These are phyloP conservation scores for Hemileia vastatrix DNA, from an alignment of 1,284 basidiomycete species.

Conservation along the genomic window DNA sequence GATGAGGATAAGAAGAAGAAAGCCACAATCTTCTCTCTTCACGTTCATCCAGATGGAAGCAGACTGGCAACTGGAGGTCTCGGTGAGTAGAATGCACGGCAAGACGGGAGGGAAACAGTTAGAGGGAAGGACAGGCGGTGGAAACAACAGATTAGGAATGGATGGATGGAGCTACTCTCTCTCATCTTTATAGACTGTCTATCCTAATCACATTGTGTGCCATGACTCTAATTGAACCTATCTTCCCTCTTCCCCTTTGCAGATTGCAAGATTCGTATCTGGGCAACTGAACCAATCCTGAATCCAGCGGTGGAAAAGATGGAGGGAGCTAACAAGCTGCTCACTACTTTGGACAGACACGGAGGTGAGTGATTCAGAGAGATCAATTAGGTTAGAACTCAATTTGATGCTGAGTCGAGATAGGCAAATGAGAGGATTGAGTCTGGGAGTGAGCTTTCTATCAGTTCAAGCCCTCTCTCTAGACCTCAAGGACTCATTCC, in stretches of 20 bases:
- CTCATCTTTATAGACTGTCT: no score
- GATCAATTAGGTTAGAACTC: background rate
- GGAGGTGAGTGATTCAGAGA: conserved; percentile 52
- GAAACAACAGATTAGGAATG: no score
- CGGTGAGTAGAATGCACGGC: no score
- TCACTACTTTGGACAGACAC: conserved; percentile 87
- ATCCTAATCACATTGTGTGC: no score
- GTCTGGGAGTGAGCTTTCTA: background rate
- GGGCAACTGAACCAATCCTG: conserved; percentile 88
- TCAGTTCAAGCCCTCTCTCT: no score
- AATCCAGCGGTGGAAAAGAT: conserved; percentile 61
- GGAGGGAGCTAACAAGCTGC: conserved; percentile 67
- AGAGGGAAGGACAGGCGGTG: no score
- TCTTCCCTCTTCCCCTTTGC: no score
- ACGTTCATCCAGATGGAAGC: conserved; percentile 89
- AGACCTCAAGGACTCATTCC: no score
- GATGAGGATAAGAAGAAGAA: conserved; percentile 57
- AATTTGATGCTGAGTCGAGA: no score
- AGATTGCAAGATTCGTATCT: conserved; percentile 93
- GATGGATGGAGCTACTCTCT: no score
- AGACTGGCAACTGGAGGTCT: conserved; percentile 93
- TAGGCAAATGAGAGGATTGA: background rate
- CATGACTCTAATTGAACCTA: no score
- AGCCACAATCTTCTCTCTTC: conserved; percentile 78
- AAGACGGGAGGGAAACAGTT: no score